These are phyloP conservation scores for Coemansia sp. DNA, from an alignment of 192 early-diverging fungal species.

Conservation along the genomic window DNA sequence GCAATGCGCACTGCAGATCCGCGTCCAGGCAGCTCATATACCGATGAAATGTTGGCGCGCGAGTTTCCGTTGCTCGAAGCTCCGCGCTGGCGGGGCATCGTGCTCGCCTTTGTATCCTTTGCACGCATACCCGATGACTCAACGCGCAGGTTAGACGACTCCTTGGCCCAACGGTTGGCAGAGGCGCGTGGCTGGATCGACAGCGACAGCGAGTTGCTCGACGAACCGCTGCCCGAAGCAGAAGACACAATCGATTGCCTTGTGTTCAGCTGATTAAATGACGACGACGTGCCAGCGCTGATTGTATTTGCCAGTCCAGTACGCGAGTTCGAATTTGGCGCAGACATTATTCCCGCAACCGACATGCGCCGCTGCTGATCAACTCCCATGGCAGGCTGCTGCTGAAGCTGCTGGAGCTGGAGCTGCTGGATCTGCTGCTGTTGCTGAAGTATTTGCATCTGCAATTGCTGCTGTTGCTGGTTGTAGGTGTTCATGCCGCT, in stretches of 20 bases:
- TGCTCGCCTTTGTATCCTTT: slow-evolving; percentile 25
- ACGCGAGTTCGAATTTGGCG: slow-evolving; percentile 6
- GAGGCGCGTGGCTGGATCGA: slow-evolving; percentile 35
- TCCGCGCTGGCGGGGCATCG: slow-evolving; percentile 47
- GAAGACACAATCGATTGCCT: slow-evolving; percentile 51
- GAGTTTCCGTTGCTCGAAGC: slow-evolving; percentile 12
- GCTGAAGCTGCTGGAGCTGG: slow-evolving; percentile 24
- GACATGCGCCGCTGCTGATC: slow-evolving; percentile 49
- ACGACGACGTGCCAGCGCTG: slow-evolving; percentile 16
- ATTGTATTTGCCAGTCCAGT: slow-evolving; percentile 17
- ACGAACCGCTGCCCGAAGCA: slow-evolving; percentile 40
- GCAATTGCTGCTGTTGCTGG: slow-evolving; percentile 19
- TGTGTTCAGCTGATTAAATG: slow-evolving; percentile 29
- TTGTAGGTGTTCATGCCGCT: slow-evolving; percentile 23
- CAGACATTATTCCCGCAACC: slow-evolving; percentile 8
- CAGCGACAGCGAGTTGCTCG: slow-evolving; percentile 37
- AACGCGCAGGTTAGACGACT: slow-evolving; percentile 39
- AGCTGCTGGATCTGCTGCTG: slow-evolving; percentile 32
- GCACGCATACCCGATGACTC: slow-evolving; percentile 18
- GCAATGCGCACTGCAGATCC: slow-evolving; percentile 11
- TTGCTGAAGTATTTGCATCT: slow-evolving; percentile 17
- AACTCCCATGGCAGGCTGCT: slow-evolving; percentile 8
- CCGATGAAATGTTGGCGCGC: slow-evolving; percentile 38
- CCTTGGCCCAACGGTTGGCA: slow-evolving; percentile 51
- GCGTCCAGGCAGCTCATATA: slow-evolving; percentile 49